Base-by-base conservation (phyloP, 768 basidiomycete genomes). In the Psilocybe subaeruginosa region DNA sequence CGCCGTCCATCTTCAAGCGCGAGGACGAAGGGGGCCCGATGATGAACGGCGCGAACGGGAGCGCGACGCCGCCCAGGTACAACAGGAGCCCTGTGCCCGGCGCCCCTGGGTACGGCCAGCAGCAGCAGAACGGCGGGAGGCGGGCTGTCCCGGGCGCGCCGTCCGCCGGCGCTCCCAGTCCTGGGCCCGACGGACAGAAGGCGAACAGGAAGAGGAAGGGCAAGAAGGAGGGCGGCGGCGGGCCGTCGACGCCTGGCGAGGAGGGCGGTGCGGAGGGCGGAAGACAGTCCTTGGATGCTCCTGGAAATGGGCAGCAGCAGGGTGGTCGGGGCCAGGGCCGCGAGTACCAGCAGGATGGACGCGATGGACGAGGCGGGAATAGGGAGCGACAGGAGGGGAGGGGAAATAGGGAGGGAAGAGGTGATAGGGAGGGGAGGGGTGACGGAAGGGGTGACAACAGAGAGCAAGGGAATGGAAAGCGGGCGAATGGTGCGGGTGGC, bases 11-110 rank as follows among this genome's bases (percentile, higher is more conserved):
- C 37, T 99, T 90, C 79, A 95, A 92, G 75, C 85, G 96, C 16
- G 93, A 95, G 71, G 97, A 97, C 64, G 94, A 97, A 69, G 92
- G 92, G 41, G 92, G 90, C 16, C 70, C 79, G n/a, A 82, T 82
- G 56, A 77, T 76, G 6, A 78, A 74, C 61, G 76, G 78, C 56
- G 71, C 72, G n/a, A 83, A 75, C 59, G 87, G 87, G 8, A 80
- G 76, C 17, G 80, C 83, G 35, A 91, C 90, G 11, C 90, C 90
- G 3, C 85, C 86, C 31, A 77, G 89, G 57, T 85, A 86, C 66
- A 84, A 76, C 59, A 79, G 88, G 55, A 85, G 85, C 64, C 84
- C 87, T 2, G 82, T 80, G 39, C 82, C 80, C 58, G 85, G 86
- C 37, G 75, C 80, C 43, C 76, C 76, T 47, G 80, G 77, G 37